These are phyloP conservation scores for Aspergillus proliferans DNA, from an alignment of 2,329 filamentous ascomycete genomes.

Conservation along the genomic window DNA sequence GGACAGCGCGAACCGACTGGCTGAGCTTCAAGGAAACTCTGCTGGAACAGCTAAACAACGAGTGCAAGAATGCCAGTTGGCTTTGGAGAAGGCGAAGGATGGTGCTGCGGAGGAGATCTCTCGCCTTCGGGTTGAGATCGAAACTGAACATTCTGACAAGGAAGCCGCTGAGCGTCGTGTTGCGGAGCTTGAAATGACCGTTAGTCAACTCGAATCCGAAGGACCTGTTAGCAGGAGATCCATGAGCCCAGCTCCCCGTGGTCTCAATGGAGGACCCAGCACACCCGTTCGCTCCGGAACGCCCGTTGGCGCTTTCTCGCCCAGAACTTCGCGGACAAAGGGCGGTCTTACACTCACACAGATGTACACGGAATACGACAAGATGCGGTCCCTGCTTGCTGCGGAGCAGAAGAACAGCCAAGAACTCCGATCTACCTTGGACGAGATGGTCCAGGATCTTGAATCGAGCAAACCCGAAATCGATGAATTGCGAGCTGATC, in stretches of 20 bases:
- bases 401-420: slow-evolving; percentile 68
- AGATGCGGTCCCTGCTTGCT: slow-evolving; percentile 62
- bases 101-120: slow-evolving; percentile 56
- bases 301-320: slow-evolving; percentile 46
- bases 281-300: slow-evolving; percentile 48
- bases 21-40: slow-evolving; percentile 60
- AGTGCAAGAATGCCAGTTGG: slow-evolving; percentile 51
- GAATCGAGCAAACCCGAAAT: slow-evolving; percentile 84
- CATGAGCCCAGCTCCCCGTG: slow-evolving; percentile 49
- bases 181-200: slow-evolving; percentile 57
- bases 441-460: slow-evolving; percentile 77
- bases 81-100: slow-evolving; percentile 55
- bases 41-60: slow-evolving; percentile 56
- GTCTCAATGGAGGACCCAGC: slow-evolving; percentile 44
- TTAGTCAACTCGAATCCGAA: slow-evolving; percentile 56
- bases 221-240: slow-evolving; percentile 40
- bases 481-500: slow-evolving; percentile 75
- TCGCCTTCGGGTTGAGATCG: slow-evolving; percentile 47
- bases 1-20: slow-evolving; percentile 71
- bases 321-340: slow-evolving; percentile 49
- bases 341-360: slow-evolving; percentile 56
- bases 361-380: slow-evolving; percentile 57
- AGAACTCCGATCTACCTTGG: slow-evolving; percentile 68
- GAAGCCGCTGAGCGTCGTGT: slow-evolving; percentile 57
- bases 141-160: slow-evolving; percentile 54